Evolutionary conservation across 31 red algal species (phyloP).

Genomic region (Pterothamnion heteromorphum): DNA sequence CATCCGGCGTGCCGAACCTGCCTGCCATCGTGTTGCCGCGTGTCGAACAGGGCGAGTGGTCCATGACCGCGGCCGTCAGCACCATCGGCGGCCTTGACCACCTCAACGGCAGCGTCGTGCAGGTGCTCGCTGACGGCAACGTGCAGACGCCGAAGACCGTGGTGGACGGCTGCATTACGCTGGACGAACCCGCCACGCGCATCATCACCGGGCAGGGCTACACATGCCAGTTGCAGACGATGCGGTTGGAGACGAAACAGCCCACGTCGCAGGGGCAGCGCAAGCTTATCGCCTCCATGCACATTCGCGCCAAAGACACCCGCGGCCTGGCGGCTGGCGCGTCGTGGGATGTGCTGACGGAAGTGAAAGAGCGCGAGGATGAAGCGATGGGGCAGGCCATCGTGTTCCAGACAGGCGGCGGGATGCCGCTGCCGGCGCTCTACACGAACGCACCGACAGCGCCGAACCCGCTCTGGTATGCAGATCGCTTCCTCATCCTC

Average conservation of each 20-base stretch:
- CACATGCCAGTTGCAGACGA: neutral
- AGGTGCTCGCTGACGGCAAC: neutral
- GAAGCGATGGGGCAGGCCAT: neutral
- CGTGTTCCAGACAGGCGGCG: too few relatives aligned
- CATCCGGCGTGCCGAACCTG: neutral
- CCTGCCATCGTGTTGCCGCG: neutral
- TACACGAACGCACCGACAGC: too few relatives aligned
- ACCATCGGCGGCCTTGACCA: neutral
- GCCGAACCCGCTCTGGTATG: too few relatives aligned
- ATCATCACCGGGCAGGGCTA: neutral
- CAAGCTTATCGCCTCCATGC: neutral
- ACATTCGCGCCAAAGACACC: neutral
- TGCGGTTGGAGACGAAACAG: neutral
- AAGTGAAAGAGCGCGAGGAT: neutral
- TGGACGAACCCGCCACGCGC: neutral
- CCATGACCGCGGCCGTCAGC: neutral
- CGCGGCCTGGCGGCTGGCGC: neutral
- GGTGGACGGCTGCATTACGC: neutral
- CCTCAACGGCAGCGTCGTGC: neutral
- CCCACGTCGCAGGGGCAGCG: neutral
- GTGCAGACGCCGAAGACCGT: neutral
- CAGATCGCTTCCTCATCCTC: neutral
- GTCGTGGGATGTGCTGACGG: neutral
- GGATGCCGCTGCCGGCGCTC: neutral
- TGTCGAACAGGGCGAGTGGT: neutral